These are phyloP conservation scores for Picea sitchensis DNA, from an alignment of 75 land plant genomes.

Conservation along the genomic window DNA sequence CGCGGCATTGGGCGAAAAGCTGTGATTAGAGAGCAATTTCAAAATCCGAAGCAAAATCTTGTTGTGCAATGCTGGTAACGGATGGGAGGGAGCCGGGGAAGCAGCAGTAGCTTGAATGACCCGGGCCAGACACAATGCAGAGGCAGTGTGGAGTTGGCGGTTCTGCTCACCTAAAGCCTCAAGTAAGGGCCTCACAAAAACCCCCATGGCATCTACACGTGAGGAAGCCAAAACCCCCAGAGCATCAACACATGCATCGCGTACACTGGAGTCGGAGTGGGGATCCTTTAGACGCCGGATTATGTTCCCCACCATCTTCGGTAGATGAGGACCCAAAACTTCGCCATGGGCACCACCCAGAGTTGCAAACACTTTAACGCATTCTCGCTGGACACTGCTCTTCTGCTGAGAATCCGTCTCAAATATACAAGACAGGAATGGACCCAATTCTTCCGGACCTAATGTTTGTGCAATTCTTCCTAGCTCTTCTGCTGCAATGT, in stretches of 20 bases:
- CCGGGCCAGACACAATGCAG: conserved; percentile 67
- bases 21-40: conserved; percentile 59
- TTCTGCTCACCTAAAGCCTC: conserved; percentile 79
- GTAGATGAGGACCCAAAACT: conserved; percentile 42
- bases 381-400: conserved; percentile 60
- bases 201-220: conserved; percentile 29
- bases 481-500: conserved; percentile 61
- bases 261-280: conserved; percentile 64
- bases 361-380: conserved; percentile 52
- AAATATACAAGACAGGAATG: conserved; percentile 59
- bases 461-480: conserved; percentile 44
- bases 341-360: conserved; percentile 38
- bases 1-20: conserved; percentile 66
- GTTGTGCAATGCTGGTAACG: conserved; percentile 25
- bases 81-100: conserved; percentile 29
- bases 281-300: conserved; percentile 72
- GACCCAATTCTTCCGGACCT: conserved; percentile 38
- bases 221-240: conserved; percentile 46
- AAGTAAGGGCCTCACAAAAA: conserved; percentile 63
- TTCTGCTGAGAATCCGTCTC: conserved; percentile 74
- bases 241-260: conserved; percentile 74
- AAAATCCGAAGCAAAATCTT: conserved; percentile 47
- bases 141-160: conserved; percentile 55
- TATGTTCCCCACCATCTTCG: conserved; percentile 51
- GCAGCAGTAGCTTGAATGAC: conserved; percentile 20